A percentile compares a stretch with the other conserved stretches of the same genome.
These are phyloP conservation scores for Mycosphaerella sp. DNA, from an alignment of 2,329 filamentous ascomycete genomes.

Conservation along the genomic window DNA sequence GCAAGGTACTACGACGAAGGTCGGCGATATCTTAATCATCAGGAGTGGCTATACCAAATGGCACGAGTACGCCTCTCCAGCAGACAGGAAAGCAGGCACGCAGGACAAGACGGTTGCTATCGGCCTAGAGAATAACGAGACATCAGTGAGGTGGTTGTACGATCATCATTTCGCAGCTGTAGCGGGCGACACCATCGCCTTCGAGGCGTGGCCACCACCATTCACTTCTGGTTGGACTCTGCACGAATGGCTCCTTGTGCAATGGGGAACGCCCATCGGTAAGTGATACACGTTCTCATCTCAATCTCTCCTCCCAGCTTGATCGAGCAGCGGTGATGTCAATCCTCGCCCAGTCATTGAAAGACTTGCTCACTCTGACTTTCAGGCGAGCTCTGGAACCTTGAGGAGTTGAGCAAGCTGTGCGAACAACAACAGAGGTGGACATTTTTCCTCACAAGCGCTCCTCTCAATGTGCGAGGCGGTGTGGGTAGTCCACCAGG, in stretches of 20 bases:
- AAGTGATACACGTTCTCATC: too few species aligned
- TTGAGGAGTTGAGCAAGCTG: constrained; percentile 41
- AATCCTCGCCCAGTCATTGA: too few species aligned
- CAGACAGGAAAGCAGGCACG: constrained; percentile 2
- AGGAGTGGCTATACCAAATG: constrained; percentile 44
- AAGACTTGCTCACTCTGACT: too few species aligned
- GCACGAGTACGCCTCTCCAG: constrained; percentile 13
- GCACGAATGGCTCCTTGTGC: constrained; percentile 45
- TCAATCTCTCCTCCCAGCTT: too few species aligned
- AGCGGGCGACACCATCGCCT: constrained; percentile 15
- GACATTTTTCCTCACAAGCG: constrained; percentile 45
- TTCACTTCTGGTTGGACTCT: constrained; percentile 27
- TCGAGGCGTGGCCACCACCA: constrained; percentile 34
- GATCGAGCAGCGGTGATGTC: too few species aligned
- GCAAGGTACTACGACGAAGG: constrained; percentile 49
- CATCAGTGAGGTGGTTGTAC: constrained; percentile 12
- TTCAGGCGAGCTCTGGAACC: constrained; percentile 47
- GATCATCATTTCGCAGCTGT: constrained; percentile 14
- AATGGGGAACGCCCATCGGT: constrained; percentile 49
- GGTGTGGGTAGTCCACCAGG: constrained; percentile 37
- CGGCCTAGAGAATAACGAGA: constrained; percentile 6
- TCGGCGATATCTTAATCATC: constrained; percentile 50
- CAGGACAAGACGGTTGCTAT: constrained; percentile 1
- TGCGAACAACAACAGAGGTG: constrained; percentile 38
- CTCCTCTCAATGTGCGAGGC: constrained; percentile 42